Evolutionary conservation across 1,284 basidiomycete genomes (phyloP), one percentile per base, ranked within the genome.

Genomic region (Chalciporus piperatoides): DNA sequence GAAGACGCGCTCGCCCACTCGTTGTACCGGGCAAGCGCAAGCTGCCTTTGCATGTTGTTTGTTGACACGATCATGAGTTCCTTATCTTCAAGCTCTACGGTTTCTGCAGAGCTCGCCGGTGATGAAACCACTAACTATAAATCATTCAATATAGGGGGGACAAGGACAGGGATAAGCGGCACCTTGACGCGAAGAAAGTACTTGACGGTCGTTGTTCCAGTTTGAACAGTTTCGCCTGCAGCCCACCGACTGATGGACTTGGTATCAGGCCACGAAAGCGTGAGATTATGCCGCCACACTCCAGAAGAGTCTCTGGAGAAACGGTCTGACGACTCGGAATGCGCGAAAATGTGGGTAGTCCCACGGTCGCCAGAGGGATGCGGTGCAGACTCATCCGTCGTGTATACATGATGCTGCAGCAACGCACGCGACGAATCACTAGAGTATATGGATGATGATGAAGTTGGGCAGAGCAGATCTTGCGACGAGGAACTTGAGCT

Each of bases 101-200:
- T 76, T 59, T 87, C 83, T 53, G 71, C 75, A 27, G 60, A 82
- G 28, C 73, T 76, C 21, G 71, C 65, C 15, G 76, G 69, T 2
- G 80, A 80, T 12, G 82, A 77, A 30, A 85, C 75, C 49, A 77
- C 70, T 54, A 86, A 63, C 84, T 86, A 56, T 25, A 44, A 41
- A 30, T 55, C 37, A 24, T 27, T 63, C 19, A 59, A 49, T 25
- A 46, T 21, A 39, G 11, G 41, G 25, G 21, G 39, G 46, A 40
- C 32, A 41, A 52, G 49, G 17, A 40, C 23, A 40, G 42, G 52
- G 27, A 51, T 40, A 35, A 40, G 23, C 46, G 61, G 58, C 56
- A 85, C 86, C 77, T 85, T 87, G 54, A 81, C 74, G 41, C 81
- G 79, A 56, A 84, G 71, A 62, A 82, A 82, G 66, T 86, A 90